Conservation (phyloP, 2,329 filamentous ascomycete genomes). For the Aureobasidium sp. region DNA sequence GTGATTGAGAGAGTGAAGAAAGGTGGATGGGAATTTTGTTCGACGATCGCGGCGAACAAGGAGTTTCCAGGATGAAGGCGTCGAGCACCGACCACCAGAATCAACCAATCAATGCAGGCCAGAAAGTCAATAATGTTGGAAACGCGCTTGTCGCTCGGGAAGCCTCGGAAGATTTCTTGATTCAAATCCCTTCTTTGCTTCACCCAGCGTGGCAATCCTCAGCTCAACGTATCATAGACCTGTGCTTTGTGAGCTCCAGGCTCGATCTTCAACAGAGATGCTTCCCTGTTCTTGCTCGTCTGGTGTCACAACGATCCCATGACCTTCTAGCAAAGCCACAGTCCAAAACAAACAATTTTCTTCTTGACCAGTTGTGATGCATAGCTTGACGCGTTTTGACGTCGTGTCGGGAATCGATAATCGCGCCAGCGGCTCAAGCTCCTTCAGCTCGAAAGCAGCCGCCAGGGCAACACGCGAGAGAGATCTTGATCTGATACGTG, state of each 20-base stretch:
- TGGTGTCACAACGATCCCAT: neutral
- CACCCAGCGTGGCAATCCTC: neutral
- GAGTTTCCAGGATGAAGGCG: slow-evolving; percentile 5
- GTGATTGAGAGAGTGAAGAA: slow-evolving; percentile 1
- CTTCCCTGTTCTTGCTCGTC: neutral
- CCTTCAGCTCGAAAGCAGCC: neutral
- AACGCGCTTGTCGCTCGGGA: slow-evolving; percentile 1
- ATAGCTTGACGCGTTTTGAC: slow-evolving; percentile 6
- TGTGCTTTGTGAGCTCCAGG: neutral
- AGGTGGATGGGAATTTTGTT: slow-evolving; percentile 17
- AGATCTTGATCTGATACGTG: slow-evolving; percentile 7
- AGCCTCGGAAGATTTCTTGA: slow-evolving; percentile 5
- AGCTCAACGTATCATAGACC: slow-evolving; percentile 9
- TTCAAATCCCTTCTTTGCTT: neutral
- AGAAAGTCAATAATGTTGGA: slow-evolving; percentile 9
- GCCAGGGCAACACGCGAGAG: neutral
- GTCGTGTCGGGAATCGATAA: neutral
- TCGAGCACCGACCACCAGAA: neutral
- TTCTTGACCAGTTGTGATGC: neutral
- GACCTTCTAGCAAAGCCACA: neutral
- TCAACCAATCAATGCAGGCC: neutral
- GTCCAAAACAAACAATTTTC: neutral
- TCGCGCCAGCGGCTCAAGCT: neutral
- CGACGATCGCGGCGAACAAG: slow-evolving; percentile 9
- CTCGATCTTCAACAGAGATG: neutral